Conservation (phyloP, 495 filamentous ascomycete genomes). For the Penicillium roqueforti region DNA sequence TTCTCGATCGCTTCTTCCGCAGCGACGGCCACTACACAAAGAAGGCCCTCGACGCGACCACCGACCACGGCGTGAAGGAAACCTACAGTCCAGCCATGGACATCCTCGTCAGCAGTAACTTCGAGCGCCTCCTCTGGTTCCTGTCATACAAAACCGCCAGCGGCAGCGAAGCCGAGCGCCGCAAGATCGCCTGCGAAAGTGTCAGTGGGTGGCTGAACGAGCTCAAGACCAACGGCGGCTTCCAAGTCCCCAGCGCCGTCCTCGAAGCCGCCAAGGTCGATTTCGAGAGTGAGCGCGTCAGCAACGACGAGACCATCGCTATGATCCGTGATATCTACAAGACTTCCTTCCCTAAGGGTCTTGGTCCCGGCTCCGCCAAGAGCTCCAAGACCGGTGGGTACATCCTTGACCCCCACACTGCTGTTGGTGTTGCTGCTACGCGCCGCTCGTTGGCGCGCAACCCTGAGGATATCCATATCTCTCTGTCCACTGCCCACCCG, state of each 20-base stretch:
- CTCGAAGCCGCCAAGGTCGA: conserved; percentile 57
- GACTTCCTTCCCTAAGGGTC: conserved; percentile 33
- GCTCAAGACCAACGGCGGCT: conserved; percentile 77
- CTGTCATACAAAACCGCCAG: conserved; percentile 60
- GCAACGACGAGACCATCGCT: conserved; percentile 68
- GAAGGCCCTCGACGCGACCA: conserved; percentile 30
- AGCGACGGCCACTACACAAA: conserved; percentile 78
- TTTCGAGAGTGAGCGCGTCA: conserved; percentile 82
- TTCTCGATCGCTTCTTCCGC: conserved; percentile 75
- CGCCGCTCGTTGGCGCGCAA: conserved; percentile 57
- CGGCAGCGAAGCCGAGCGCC: conserved; percentile 28
- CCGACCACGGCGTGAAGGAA: conserved; percentile 51
- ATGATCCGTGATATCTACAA: conserved; percentile 66
- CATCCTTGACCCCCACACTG: conserved; percentile 87
- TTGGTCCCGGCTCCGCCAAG: conserved; percentile 28
- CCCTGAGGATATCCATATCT: conserved; percentile 56
- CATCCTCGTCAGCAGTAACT: conserved; percentile 91
- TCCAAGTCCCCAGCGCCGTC: conserved; percentile 65
- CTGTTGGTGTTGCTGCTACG: conserved; percentile 75
- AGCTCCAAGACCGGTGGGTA: conserved; percentile 42
- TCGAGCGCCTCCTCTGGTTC: conserved; percentile 95
- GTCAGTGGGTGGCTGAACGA: conserved; percentile 68
- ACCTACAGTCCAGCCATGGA: conserved; percentile 94
- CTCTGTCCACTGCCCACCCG: conserved; percentile 87
- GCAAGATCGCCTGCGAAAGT: conserved; percentile 47